A percentile compares a stretch with the other conserved stretches of the same genome.
Evolutionary conservation across 2,329 filamentous ascomycete species (phyloP).

Genomic region (Talaromyces amestolkiae): DNA sequence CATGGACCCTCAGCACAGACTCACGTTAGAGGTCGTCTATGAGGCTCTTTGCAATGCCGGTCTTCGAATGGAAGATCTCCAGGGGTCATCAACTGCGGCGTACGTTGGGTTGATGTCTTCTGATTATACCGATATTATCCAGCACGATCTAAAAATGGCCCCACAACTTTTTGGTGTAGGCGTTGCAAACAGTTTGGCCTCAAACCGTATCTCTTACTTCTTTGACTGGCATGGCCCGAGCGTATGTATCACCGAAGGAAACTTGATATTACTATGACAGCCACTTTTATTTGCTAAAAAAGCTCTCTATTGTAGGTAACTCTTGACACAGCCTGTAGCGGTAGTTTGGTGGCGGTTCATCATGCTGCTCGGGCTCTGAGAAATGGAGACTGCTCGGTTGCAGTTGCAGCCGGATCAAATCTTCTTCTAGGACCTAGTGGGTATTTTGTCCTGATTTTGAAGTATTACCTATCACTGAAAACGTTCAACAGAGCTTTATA

Average conservation of each 20-base stretch:
- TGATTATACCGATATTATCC: constrained; percentile 24
- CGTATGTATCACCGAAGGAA: constrained; percentile 35
- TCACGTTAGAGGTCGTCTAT: constrained; percentile 29
- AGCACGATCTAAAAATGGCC: neutral
- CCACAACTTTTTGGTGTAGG: constrained; percentile 25
- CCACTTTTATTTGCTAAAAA: too few relatives aligned
- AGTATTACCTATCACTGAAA: too few relatives aligned
- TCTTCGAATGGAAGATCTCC: constrained; percentile 18
- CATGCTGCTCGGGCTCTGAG: constrained; percentile 32
- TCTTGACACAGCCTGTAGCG: constrained; percentile 48
- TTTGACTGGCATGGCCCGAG: too few relatives aligned
- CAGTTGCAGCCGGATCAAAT: constrained; percentile 27
- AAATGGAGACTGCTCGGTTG: constrained; percentile 27
- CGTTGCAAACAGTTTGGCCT: constrained; percentile 36
- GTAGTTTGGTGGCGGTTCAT: constrained; percentile 39
- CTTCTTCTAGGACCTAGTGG: constrained; percentile 30
- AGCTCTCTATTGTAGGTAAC: too few relatives aligned
- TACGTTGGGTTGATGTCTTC: constrained; percentile 26
- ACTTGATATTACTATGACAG: too few relatives aligned
- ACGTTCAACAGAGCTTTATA: constrained; percentile 24
- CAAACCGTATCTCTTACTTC: too few relatives aligned
- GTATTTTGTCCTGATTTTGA: too few relatives aligned
- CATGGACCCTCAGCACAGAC: constrained; percentile 23
- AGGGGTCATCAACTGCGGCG: constrained; percentile 28
- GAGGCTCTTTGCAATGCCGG: constrained; percentile 30